Evolutionary conservation across 176 grass and related monocot genomes (phyloP), one percentile per base, ranked within the genome.

Genomic region (Panicum miliaceum): DNA sequence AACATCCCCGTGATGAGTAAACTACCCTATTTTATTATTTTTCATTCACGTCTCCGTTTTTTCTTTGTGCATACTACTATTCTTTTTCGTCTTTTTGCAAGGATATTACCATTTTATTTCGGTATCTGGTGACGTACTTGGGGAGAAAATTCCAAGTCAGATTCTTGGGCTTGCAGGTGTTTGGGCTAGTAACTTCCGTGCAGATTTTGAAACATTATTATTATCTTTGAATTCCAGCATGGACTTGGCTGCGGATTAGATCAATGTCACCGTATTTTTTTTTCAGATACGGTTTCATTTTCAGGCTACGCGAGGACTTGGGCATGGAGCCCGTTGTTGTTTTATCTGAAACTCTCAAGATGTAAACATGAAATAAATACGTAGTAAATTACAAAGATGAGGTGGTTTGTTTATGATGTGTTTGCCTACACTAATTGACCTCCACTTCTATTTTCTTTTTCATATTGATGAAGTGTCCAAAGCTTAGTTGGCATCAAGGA

Each of bases 261-360:
- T 69, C 73, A 12, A 34, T 22, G 63, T 40, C 40, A 15, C 0
- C 26, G n/a, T 20, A 42, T 4, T 67, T 65, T 23, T 47, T 60
- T 26, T n/a, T n/a, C n/a, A 60, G n/a, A 20, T 27, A 41, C 75
- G 12, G 22, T 48, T 64, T 65, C 45, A 3, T 42, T 84, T 77
- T 57, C 48, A 16, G 46, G 8, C 16, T 77, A 84, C 15, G 73
- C 73, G 48, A 38, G 29, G 82, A 77, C 50, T 71, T 76, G 73
- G 72, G 16, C 48, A 14, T 7, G 45, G 26, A 12, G 35, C 6
- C 20, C 2, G 13, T 14, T 4, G 25, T 37, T 34, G 53, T 76
- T 76, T 76, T 64, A 4, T 50, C 9, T 61, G 45, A 79, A 12
- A 45, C 11, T 53, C 14, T 45, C 12, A 35, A 38, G 48, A 26